These are phyloP conservation scores for Lyophyllum semitale DNA, from an alignment of 768 basidiomycete genomes.

Conservation along the genomic window DNA sequence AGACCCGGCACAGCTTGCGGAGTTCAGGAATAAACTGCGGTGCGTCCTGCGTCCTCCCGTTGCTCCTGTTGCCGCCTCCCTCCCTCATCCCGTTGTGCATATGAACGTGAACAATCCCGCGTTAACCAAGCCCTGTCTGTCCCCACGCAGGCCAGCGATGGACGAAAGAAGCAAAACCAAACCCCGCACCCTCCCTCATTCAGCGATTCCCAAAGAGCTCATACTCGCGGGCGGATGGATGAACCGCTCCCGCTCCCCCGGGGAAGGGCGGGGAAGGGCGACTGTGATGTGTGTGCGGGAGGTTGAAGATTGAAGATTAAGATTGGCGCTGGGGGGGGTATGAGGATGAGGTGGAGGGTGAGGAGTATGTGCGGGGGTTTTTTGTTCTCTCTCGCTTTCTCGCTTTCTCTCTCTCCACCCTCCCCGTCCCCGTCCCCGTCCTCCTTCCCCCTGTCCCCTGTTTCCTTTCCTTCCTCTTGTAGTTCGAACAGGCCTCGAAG, in stretches of 20 bases:
- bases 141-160: conserved; percentile 37
- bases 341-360: conserved; percentile 42
- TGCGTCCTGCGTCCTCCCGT: conserved; percentile 3
- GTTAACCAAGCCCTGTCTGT: no score
- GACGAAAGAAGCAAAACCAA: conserved; percentile 43
- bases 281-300: conserved; percentile 43
- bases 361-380: neutral
- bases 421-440: no score
- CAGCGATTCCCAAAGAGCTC: conserved; percentile 52
- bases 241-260: conserved; percentile 46
- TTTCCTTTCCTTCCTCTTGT: no score
- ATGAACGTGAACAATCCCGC: no score
- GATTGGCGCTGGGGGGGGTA: conserved; percentile 39
- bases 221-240: conserved; percentile 38
- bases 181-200: conserved; percentile 38
- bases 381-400: no score
- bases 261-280: conserved; percentile 47
- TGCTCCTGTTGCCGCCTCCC: no score
- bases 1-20: conserved; percentile 15
- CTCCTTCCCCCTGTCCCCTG: no score
- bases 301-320: no score
- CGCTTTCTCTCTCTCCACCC: no score
- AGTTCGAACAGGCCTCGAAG: no score
- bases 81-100: no score
- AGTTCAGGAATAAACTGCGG: conserved; percentile 36